These are phyloP conservation scores for Phylloporus scabripes DNA, from an alignment of 768 basidiomycete species.

Conservation along the genomic window DNA sequence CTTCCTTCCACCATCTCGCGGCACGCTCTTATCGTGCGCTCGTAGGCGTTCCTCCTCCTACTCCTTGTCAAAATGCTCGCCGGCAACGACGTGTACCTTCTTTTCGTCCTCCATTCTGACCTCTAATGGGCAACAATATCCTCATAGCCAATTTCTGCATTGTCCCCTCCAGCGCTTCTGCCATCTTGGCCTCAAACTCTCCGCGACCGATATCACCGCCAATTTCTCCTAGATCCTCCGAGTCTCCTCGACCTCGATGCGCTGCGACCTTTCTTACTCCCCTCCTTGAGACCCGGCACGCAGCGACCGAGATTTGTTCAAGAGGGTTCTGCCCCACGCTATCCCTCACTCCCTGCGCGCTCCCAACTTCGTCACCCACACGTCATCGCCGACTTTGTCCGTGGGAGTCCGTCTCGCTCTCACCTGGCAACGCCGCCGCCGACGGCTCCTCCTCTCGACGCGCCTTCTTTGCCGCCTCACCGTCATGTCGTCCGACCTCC, in stretches of 20 bases:
- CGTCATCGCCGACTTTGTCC: conserved; percentile 41
- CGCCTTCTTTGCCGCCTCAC: conserved; percentile 45
- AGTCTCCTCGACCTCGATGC: conserved; percentile 51
- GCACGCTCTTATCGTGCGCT: conserved; percentile 38
- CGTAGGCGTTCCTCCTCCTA: conserved; percentile 31
- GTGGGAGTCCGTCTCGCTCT: conserved; percentile 49
- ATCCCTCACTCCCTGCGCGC: conserved; percentile 34
- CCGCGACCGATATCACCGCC: conserved; percentile 30
- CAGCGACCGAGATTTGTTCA: conserved; percentile 48
- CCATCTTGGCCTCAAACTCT: conserved; percentile 46
- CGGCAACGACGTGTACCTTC: conserved; percentile 32
- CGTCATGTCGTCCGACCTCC: conserved; percentile 52
- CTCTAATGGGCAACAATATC: conserved; percentile 35
- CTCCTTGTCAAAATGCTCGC: conserved; percentile 38
- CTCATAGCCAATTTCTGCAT: conserved; percentile 48
- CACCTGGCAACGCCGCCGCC: conserved; percentile 33
- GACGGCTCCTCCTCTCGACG: conserved; percentile 37
- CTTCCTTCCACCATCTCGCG: conserved; percentile 25
- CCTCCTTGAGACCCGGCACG: conserved; percentile 48
- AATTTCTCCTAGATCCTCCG: conserved; percentile 45
- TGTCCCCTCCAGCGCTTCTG: conserved; percentile 37
- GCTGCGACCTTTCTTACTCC: conserved; percentile 44
- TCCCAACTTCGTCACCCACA: no score
- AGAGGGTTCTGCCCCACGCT: conserved; percentile 44
- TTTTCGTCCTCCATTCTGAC: conserved; percentile 42